A percentile compares a stretch with the other conserved stretches of the same genome.
Evolutionary conservation across 225 moss, liverwort and hornwort species (phyloP).

Genomic region (Marchantia polymorpha): DNA sequence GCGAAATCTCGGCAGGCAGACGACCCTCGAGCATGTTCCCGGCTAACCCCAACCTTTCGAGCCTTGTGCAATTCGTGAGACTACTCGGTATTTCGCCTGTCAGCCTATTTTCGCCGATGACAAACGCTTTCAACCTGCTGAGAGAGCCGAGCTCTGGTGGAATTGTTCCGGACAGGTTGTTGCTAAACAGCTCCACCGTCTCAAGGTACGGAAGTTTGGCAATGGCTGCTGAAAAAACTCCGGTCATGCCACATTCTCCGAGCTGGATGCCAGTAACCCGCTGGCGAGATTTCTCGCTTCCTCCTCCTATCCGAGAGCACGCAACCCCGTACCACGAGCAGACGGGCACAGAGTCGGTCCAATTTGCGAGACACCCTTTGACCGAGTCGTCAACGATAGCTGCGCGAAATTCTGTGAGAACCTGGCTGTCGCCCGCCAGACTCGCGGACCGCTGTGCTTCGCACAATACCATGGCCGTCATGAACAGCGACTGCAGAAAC

Average conservation of each 20-base stretch:
- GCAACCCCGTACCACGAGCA: conserved; percentile 4
- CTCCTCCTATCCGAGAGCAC: background rate
- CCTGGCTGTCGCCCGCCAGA: background rate
- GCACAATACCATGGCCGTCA: background rate
- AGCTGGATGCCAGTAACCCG: conserved; percentile 12
- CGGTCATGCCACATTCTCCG: conserved; percentile 4
- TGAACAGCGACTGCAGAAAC: background rate
- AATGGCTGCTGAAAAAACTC: background rate
- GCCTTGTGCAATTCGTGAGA: conserved; percentile 19
- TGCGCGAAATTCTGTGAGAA: conserved; percentile 3
- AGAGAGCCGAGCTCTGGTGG: conserved; percentile 17
- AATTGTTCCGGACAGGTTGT: conserved; percentile 12
- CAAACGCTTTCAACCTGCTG: background rate
- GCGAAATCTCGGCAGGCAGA: conserved; percentile 24
- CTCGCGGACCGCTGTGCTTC: conserved; percentile 8
- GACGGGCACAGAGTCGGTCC: conserved; percentile 6
- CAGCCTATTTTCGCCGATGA: conserved; percentile 5
- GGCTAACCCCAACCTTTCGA: conserved; percentile 14
- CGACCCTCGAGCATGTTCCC: conserved; percentile 27
- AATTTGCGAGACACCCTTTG: conserved; percentile 1
- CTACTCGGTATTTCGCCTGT: conserved; percentile 9
- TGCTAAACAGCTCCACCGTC: background rate
- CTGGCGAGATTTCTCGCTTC: background rate
- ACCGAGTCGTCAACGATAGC: conserved; percentile 11
- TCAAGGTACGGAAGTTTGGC: background rate